Evolutionary conservation across 257 asterid species (phyloP), one percentile per base, ranked within the genome.

Genomic region (Przewalskia tangutica): DNA sequence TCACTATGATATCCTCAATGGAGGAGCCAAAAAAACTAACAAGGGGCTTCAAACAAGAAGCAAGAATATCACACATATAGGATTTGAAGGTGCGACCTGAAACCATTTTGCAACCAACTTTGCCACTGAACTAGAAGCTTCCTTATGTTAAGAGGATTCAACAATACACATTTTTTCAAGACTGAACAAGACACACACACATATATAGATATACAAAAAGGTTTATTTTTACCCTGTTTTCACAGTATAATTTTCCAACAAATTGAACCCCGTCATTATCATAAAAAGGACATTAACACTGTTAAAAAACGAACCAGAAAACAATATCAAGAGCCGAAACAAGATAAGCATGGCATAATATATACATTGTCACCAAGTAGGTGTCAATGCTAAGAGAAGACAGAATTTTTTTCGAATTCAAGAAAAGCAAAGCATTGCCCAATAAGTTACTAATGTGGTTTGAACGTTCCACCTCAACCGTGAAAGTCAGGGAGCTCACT

Each of bases 341-440:
- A 81, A 85, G 58, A 82, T 62, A 63, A 83, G 83, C 81, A 55
- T 82, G 89, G 80, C 83, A 85, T 32, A 27, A 63, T 32, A 71
- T 55, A 81, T 66, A 71, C 56, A 81, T 66, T 16, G 75, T n/a
- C n/a, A n/a, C n/a, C n/a, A n/a, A n/a, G n/a, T n/a, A n/a, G n/a
- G n/a, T n/a, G n/a, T n/a, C n/a, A n/a, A n/a, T n/a, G n/a, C n/a
- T n/a, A n/a, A n/a, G n/a, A n/a, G n/a, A n/a, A n/a, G n/a, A n/a
- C n/a, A n/a, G n/a, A n/a, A n/a, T n/a, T n/a, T n/a, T n/a, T n/a
- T n/a, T n/a, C n/a, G n/a, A n/a, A n/a, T n/a, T n/a, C n/a, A n/a
- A n/a, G n/a, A n/a, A n/a, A n/a, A n/a, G n/a, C 20, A 66, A 36
- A 36, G 27, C 76, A 66, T 17, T 66, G 50, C 23, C 51, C 51